Percentiles rank a stretch among this genome's conserved stretches.
These are phyloP conservation scores for Pythium rishiriense DNA, from an alignment of 352 stramenopile genomes.

Conservation along the genomic window DNA sequence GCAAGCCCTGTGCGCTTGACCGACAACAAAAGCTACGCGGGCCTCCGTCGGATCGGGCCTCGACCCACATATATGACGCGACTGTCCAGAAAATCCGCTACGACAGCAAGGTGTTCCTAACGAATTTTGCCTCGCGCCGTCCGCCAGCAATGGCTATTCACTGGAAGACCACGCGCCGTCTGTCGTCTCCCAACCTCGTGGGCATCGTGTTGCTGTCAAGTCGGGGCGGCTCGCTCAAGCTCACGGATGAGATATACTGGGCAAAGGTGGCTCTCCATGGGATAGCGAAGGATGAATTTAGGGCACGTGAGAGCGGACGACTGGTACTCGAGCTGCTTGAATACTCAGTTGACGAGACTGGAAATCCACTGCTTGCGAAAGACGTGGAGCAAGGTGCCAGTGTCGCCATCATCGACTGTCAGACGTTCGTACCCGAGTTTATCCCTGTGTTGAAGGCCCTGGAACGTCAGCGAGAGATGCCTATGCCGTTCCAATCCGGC, in stretches of 20 bases:
- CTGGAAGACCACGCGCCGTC: conserved; percentile 78
- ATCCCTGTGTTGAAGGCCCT: conserved; percentile 81
- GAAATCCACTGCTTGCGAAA: conserved; percentile 47
- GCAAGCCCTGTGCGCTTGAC: conserved; percentile 49
- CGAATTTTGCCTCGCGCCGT: conserved; percentile 56
- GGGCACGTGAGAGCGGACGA: conserved; percentile 52
- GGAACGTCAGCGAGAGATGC: conserved; percentile 69
- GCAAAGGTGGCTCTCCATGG: conserved; percentile 75
- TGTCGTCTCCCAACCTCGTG: conserved; percentile 81
- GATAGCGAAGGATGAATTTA: conserved; percentile 63
- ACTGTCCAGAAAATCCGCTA: conserved; percentile 47
- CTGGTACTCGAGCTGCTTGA: conserved; percentile 75
- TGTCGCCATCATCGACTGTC: conserved; percentile 85
- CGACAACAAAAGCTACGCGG: conserved; percentile 56
- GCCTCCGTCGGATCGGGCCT: conserved; percentile 53
- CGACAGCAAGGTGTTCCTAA: conserved; percentile 64
- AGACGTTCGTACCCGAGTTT: conserved; percentile 88
- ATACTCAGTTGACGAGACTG: conserved; percentile 59
- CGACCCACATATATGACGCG: conserved; percentile 84
- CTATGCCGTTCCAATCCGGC: conserved; percentile 75
- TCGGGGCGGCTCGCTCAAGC: conserved; percentile 43
- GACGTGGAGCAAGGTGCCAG: conserved; percentile 50
- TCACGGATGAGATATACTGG: conserved; percentile 70
- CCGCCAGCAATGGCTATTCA: conserved; percentile 64
- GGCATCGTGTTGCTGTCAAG: conserved; percentile 68